Conservation (phyloP, 306 rosid genomes). For the Gynostemma pentaphyllum region DNA sequence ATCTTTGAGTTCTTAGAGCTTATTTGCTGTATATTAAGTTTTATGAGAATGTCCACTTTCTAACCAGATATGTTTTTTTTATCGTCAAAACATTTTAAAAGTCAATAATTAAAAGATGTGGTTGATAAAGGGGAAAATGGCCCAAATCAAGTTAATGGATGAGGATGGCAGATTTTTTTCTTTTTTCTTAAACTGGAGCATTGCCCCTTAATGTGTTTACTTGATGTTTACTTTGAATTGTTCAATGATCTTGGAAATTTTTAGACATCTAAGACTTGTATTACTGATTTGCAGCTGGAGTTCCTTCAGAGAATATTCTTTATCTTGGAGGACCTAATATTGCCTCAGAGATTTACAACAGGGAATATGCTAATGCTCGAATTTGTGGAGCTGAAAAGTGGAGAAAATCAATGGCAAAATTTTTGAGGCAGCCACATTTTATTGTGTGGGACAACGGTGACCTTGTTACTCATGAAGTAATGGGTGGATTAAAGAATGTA, state of each 20-base stretch:
- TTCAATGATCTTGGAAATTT: not conserved
- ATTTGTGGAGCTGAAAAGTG: constrained; percentile 91
- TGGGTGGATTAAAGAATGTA: constrained; percentile 97
- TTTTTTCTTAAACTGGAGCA: not conserved
- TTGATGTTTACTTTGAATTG: not conserved
- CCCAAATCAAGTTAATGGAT: not conserved
- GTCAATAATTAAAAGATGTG: not conserved
- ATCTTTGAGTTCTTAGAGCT: not conserved
- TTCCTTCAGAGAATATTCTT: constrained; percentile 71
- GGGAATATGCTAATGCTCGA: constrained; percentile 93
- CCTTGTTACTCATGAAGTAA: constrained; percentile 91
- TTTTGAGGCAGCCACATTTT: constrained; percentile 88
- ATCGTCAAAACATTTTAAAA: not conserved
- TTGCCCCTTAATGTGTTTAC: not conserved
- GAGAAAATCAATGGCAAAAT: constrained; percentile 80
- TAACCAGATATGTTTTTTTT: not conserved
- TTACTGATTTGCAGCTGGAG: constrained; percentile 59
- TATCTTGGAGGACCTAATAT: constrained; percentile 97
- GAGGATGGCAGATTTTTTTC: not conserved
- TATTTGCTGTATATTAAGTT: not conserved
- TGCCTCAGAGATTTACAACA: constrained; percentile 89
- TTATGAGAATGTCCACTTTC: not conserved
- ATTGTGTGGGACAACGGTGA: constrained; percentile 94
- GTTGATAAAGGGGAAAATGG: not conserved
- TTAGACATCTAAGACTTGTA: not conserved